Conservation (phyloP, 306 rosid genomes). For the Inga leiocalycina region DNA sequence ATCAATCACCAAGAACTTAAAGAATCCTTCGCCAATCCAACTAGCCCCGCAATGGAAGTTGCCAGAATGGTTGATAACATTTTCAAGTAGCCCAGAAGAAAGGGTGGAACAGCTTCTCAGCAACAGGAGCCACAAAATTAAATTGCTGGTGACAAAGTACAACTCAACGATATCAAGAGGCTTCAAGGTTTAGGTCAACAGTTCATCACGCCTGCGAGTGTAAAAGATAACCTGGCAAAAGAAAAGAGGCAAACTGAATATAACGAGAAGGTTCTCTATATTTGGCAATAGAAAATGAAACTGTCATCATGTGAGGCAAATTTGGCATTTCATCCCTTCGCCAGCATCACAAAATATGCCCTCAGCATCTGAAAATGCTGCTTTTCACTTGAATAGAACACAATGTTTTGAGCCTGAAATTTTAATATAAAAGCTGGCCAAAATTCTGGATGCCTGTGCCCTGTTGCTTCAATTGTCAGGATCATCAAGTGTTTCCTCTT, state of each 20-base stretch:
- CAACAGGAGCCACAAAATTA: slow-evolving; percentile 32
- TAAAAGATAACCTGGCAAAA: slow-evolving; percentile 24
- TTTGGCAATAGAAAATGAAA: not conserved
- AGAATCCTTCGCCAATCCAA: slow-evolving; percentile 15
- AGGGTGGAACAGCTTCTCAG: slow-evolving; percentile 15
- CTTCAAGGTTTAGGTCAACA: slow-evolving; percentile 1
- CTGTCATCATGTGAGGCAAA: not conserved
- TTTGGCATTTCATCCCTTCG: not conserved
- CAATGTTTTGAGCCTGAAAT: not conserved
- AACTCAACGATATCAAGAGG: slow-evolving; percentile 29
- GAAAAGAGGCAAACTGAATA: not conserved
- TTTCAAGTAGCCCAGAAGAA: not conserved
- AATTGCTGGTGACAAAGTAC: slow-evolving; percentile 12
- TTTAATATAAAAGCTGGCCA: not conserved
- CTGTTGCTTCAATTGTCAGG: not conserved
- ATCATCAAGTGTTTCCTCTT: not conserved
- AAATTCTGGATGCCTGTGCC: not conserved
- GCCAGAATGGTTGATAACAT: slow-evolving; percentile 22
- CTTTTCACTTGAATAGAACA: not conserved
- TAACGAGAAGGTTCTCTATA: not conserved
- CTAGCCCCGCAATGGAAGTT: slow-evolving; percentile 17
- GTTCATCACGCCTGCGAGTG: not conserved
- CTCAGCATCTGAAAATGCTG: not conserved
- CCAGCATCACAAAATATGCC: not conserved
- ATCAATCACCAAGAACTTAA: slow-evolving; percentile 34